phyloP scores from a whole-genome alignment of 495 filamentous ascomycete species.

The Neurospora africana region DNA sequence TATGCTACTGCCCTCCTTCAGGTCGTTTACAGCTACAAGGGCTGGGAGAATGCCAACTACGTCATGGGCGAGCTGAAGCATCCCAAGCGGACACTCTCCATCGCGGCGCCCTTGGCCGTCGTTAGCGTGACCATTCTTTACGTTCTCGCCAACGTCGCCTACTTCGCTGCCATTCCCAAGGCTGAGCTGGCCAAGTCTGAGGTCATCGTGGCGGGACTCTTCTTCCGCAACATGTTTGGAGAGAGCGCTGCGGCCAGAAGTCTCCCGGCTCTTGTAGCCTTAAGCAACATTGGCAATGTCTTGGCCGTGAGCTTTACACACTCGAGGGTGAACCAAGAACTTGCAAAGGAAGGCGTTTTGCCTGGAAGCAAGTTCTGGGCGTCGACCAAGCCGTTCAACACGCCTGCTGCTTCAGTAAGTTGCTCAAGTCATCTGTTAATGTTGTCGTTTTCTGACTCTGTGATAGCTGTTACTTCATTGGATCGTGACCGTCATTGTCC shows the following conservation, averaged over 20 bases:
- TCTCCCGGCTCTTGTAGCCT: constrained; percentile 50
- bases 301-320: constrained; percentile 37
- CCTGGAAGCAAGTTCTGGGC: constrained; percentile 47
- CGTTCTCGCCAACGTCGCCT: constrained; percentile 56
- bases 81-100: constrained; percentile 48
- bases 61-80: constrained; percentile 52
- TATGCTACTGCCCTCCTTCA: constrained; percentile 40
- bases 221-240: constrained; percentile 36
- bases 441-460: background rate
- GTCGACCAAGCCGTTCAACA: constrained; percentile 19
- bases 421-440: background rate
- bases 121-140: constrained; percentile 48
- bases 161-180: constrained; percentile 38
- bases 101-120: constrained; percentile 51
- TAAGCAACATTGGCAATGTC: constrained; percentile 54
- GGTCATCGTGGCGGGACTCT: constrained; percentile 38
- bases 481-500: constrained; percentile 38
- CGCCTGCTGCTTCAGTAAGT: constrained; percentile 35
- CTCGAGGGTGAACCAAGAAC: constrained; percentile 58
- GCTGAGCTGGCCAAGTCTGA: constrained; percentile 41
- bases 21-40: constrained; percentile 40
- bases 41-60: constrained; percentile 39
- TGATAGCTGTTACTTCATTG: constrained; percentile 39
- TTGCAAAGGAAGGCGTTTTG: constrained; percentile 56
- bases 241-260: constrained; percentile 29